phyloP scores from a whole-genome alignment of 2,329 filamentous ascomycete species.

The Penicillium sp. region DNA sequence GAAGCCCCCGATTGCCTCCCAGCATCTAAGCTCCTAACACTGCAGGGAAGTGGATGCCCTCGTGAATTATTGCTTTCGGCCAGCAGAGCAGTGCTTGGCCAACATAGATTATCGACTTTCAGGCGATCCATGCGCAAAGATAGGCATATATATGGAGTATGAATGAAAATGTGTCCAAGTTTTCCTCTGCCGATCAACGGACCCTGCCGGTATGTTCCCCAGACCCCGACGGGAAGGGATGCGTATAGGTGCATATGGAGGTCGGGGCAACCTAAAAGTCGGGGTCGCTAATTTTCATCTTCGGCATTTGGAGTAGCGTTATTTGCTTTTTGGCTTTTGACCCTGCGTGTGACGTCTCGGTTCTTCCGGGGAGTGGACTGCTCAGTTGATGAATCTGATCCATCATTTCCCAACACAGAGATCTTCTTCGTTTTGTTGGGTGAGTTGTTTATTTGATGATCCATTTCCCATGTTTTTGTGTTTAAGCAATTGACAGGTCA shows the following conservation, averaged over 20 bases:
- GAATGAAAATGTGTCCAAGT: neutral
- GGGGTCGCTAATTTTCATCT: neutral
- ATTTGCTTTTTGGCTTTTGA: neutral
- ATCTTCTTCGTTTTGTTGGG: neutral
- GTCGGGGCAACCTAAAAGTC: neutral
- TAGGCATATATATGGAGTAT: neutral
- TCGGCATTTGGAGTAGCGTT: neutral
- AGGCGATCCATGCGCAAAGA: neutral
- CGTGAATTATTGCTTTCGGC: slow-evolving; percentile 3
- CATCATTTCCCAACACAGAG: neutral
- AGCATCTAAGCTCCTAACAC: neutral
- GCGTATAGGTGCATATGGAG: neutral
- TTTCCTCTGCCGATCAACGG: slow-evolving; percentile 1
- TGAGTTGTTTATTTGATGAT: neutral
- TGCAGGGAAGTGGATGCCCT: slow-evolving; percentile 8
- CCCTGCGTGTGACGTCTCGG: neutral
- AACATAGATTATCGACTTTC: neutral
- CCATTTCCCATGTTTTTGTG: neutral
- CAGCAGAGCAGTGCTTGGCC: neutral
- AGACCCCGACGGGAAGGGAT: neutral
- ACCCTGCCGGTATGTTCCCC: neutral
- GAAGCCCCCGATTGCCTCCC: neutral
- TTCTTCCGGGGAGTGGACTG: neutral
- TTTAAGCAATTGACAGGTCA: no score
- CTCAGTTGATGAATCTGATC: neutral